Conservation (phyloP, 108 stramenopile genomes). For the Discostella pseudostelligera region DNA sequence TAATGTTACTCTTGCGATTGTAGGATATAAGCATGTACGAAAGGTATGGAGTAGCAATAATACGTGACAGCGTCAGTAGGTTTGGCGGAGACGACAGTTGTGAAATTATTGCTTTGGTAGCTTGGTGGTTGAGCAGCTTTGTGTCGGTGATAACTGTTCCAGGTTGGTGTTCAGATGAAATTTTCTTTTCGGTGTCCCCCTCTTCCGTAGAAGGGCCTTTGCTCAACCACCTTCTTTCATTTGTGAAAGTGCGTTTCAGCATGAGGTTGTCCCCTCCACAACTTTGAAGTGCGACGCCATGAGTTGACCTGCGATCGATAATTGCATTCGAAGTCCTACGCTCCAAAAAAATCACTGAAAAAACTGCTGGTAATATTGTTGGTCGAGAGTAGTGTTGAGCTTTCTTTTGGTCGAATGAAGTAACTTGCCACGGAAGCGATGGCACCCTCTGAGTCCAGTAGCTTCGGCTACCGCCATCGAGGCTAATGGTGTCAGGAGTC, state of each 20-base stretch:
- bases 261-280: background rate
- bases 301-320: background rate
- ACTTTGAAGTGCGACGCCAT: background rate
- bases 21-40: conserved; percentile 70
- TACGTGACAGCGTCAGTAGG: conserved; percentile 69
- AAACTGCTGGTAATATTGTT: too few species aligned
- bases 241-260: background rate
- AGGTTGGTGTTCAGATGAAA: background rate
- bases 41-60: conserved; percentile 69
- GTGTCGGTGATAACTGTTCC: background rate
- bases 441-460: too few species aligned
- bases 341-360: too few species aligned
- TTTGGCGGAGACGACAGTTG: conserved; percentile 75
- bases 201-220: background rate
- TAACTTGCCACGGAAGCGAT: too few species aligned
- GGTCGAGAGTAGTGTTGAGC: too few species aligned
- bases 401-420: too few species aligned
- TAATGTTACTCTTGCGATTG: conserved; percentile 41
- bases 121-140: conserved; percentile 30
- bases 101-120: conserved; percentile 34
- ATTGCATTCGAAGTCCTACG: too few species aligned
- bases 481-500: too few species aligned
- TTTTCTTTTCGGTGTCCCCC: background rate
- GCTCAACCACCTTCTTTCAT: background rate
- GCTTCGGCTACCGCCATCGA: too few species aligned